These are phyloP conservation scores for Cryomyces minteri DNA, from an alignment of 495 filamentous ascomycete genomes.

Conservation along the genomic window DNA sequence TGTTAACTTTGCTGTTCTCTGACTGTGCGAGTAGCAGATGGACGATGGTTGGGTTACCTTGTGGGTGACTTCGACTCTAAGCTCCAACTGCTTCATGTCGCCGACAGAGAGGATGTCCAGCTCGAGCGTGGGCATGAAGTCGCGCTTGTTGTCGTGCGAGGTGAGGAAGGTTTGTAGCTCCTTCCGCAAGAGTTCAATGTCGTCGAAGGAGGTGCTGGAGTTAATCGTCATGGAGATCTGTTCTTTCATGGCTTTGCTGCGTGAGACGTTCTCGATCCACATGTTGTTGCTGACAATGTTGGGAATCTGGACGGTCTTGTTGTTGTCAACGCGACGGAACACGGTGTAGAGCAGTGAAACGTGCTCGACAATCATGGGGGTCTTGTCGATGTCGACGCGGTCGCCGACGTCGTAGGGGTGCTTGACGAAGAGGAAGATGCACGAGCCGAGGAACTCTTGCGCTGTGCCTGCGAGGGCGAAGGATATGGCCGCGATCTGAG, in stretches of 20 bases:
- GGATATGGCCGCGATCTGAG: slow-evolving; percentile 6
- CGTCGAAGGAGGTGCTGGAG: slow-evolving; percentile 6
- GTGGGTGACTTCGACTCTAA: slow-evolving; percentile 7
- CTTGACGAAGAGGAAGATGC: slow-evolving; percentile 11
- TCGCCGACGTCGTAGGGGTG: slow-evolving; percentile 14
- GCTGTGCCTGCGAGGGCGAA: slow-evolving; percentile 10
- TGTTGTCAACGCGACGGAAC: slow-evolving; percentile 8
- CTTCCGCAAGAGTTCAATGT: slow-evolving; percentile 5
- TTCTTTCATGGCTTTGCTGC: slow-evolving; percentile 9
- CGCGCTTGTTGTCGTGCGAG: slow-evolving; percentile 5
- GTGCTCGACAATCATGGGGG: slow-evolving; percentile 9
- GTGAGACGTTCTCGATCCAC: slow-evolving; percentile 11
- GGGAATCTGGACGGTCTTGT: slow-evolving; percentile 9
- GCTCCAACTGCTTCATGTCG: slow-evolving; percentile 6
- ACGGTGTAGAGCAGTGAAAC: slow-evolving; percentile 12
- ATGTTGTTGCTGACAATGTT: slow-evolving; percentile 8
- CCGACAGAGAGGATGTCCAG: slow-evolving; percentile 7
- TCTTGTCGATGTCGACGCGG: slow-evolving; percentile 7
- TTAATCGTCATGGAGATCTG: slow-evolving; percentile 4
- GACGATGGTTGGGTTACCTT: background rate
- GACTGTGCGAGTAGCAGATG: too few species aligned
- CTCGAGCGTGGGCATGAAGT: slow-evolving; percentile 7
- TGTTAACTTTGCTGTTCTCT: too few species aligned
- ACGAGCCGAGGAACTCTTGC: slow-evolving; percentile 10
- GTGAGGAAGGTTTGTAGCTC: slow-evolving; percentile 8